phyloP scores from a whole-genome alignment of 805 yeast species.

The Hanseniaspora hatyaiensis region DNA sequence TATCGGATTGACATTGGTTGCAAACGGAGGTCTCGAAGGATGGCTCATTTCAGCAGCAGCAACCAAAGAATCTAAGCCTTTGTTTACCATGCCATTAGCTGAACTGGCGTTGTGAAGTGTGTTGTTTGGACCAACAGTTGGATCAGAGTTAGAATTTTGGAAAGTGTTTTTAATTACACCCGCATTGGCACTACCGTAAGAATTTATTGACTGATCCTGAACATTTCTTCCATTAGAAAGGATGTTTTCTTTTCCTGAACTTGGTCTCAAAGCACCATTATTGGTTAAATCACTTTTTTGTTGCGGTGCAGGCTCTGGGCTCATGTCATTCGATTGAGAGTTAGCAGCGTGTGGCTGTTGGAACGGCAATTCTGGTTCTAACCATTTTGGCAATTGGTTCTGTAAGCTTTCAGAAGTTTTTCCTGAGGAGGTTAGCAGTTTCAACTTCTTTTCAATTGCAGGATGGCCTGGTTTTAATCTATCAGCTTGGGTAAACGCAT shows the following conservation, averaged over 20 bases:
- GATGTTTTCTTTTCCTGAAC: too few relatives aligned
- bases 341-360: too few relatives aligned
- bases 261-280: too few relatives aligned
- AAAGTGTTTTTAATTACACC: too few relatives aligned
- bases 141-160: not conserved
- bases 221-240: too few relatives aligned
- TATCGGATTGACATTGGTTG: not conserved
- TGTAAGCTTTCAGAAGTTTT: constrained; percentile 20
- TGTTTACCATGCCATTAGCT: constrained; percentile 1
- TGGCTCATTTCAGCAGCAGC: constrained; percentile 12
- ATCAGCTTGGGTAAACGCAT: constrained; percentile 94
- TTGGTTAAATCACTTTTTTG: too few relatives aligned
- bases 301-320: too few relatives aligned
- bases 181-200: too few relatives aligned
- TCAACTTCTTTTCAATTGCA: constrained; percentile 85
- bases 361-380: constrained; percentile 16
- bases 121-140: not conserved
- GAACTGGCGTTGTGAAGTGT: not conserved
- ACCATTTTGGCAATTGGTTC: constrained; percentile 8
- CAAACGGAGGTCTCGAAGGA: not conserved
- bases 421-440: constrained; percentile 67
- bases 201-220: too few relatives aligned
- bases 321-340: constrained; percentile 1
- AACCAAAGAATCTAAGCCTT: constrained; percentile 7
- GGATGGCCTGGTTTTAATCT: constrained; percentile 88